A percentile compares a stretch with the other conserved stretches of the same genome.
phyloP scores from a whole-genome alignment of 164 flowering plant species.

The Stephania japonica region DNA sequence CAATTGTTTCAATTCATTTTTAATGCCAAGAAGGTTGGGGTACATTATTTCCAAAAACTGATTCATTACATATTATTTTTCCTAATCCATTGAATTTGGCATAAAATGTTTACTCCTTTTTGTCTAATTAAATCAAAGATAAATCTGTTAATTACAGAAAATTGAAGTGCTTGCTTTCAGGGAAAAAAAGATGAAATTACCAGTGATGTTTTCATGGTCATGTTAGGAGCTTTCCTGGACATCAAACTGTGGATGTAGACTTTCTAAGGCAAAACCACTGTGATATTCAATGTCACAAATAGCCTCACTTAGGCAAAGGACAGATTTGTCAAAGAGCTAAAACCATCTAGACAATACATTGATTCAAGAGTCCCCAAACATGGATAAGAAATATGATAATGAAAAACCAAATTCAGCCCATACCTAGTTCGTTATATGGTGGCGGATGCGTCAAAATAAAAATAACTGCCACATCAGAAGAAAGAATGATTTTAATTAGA shows the following conservation, averaged over 20 bases:
- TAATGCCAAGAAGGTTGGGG: no score
- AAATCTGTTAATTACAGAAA: neutral
- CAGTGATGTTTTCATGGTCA: no score
- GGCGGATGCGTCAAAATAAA: slow-evolving; percentile 67
- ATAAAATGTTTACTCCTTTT: no score
- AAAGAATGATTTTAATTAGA: neutral
- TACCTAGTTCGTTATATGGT: slow-evolving; percentile 60
- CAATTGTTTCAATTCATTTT: no score
- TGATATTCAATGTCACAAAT: neutral
- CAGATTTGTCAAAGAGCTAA: neutral
- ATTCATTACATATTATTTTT: no score
- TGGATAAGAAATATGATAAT: neutral
- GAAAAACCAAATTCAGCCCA: slow-evolving; percentile 11
- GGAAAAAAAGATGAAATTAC: no score
- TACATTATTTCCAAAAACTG: no score
- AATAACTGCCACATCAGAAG: slow-evolving; percentile 48
- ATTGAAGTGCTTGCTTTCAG: neutral
- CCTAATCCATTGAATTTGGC: no score
- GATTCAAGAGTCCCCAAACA: neutral
- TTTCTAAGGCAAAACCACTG: neutral
- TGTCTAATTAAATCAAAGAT: neutral
- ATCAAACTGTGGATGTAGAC: no score
- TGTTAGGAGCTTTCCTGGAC: no score
- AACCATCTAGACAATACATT: neutral
- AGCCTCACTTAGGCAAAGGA: neutral